These are phyloP conservation scores for Candida andamanensis DNA, from an alignment of 805 yeast genomes.

Conservation along the genomic window DNA sequence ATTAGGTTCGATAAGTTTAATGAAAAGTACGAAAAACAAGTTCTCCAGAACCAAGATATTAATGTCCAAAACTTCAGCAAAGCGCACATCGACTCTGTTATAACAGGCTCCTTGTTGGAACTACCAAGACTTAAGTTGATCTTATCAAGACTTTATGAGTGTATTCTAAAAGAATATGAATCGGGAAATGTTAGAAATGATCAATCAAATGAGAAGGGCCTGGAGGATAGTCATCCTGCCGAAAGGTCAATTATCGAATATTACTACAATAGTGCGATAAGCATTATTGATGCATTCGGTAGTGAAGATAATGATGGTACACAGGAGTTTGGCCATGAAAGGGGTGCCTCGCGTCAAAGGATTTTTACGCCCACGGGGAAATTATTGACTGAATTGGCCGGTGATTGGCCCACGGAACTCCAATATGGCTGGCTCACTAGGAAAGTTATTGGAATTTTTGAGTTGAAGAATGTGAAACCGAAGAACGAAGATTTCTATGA, in stretches of 20 bases:
- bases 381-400: slow-evolving; percentile 75
- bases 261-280: slow-evolving; percentile 50
- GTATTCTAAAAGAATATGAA: slow-evolving; percentile 27
- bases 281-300: slow-evolving; percentile 80
- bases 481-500: slow-evolving; percentile 9
- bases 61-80: slow-evolving; percentile 26
- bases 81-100: slow-evolving; percentile 37
- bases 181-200: slow-evolving; percentile 11
- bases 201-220: too few relatives aligned
- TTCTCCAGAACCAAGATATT: slow-evolving; percentile 24
- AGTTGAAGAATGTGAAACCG: slow-evolving; percentile 25
- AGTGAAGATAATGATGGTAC: slow-evolving; percentile 25
- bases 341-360: slow-evolving; percentile 25
- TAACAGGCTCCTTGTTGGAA: slow-evolving; percentile 63
- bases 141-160: slow-evolving; percentile 49
- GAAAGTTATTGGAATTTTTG: slow-evolving; percentile 73
- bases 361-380: slow-evolving; percentile 91
- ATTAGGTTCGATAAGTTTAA: slow-evolving; percentile 43
- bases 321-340: slow-evolving; percentile 30
- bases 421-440: slow-evolving; percentile 87
- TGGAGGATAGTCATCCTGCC: slow-evolving; percentile 2
- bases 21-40: slow-evolving; percentile 21
- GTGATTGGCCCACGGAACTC: slow-evolving; percentile 80
- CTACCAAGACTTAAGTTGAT: slow-evolving; percentile 67
- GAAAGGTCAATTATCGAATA: slow-evolving; percentile 26